A percentile compares a stretch with the other conserved stretches of the same genome.
Evolutionary conservation across 768 basidiomycete genomes (phyloP).

Genomic region (Goffeauzyma gilvescens): DNA sequence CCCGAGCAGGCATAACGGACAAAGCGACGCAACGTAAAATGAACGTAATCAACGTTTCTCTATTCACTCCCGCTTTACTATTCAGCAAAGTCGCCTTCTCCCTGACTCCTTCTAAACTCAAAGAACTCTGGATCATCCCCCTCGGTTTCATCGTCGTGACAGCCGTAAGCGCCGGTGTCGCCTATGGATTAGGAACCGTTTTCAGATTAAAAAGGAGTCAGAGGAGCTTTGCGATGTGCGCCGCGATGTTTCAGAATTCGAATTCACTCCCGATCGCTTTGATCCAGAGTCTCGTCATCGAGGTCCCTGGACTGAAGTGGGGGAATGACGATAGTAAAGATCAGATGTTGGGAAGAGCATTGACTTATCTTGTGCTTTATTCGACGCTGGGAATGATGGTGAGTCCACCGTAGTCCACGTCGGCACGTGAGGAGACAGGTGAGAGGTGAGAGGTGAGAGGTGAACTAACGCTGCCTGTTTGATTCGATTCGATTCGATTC

Average conservation of each 20-base stretch:
- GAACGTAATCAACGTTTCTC: conserved; percentile 46
- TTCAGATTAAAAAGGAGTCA: conserved; percentile 58
- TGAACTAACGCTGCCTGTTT: too few species aligned
- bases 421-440: background rate
- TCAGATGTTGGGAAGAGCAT: conserved; percentile 64
- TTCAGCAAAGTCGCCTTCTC: conserved; percentile 94
- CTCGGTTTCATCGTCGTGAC: conserved; percentile 54
- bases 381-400: conserved; percentile 93
- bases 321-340: conserved; percentile 57
- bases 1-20: conserved; percentile 60
- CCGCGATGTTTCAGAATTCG: conserved; percentile 31
- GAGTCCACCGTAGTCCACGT: too few species aligned
- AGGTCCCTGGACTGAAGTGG: conserved; percentile 69
- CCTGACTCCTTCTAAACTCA: conserved; percentile 42
- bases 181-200: conserved; percentile 44
- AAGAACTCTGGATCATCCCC: conserved; percentile 33
- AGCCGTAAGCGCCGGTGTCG: conserved; percentile 47
- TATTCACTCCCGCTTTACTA: conserved; percentile 53
- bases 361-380: conserved; percentile 47
- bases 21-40: conserved; percentile 51
- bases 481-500: too few species aligned
- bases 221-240: conserved; percentile 34
- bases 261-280: conserved; percentile 89
- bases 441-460: conserved; percentile 2
- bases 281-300: conserved; percentile 67